Percentiles rank a stretch among this genome's conserved stretches.
Conservation (phyloP, 1,284 basidiomycete species). For the Cryptococcus depauperatus region DNA sequence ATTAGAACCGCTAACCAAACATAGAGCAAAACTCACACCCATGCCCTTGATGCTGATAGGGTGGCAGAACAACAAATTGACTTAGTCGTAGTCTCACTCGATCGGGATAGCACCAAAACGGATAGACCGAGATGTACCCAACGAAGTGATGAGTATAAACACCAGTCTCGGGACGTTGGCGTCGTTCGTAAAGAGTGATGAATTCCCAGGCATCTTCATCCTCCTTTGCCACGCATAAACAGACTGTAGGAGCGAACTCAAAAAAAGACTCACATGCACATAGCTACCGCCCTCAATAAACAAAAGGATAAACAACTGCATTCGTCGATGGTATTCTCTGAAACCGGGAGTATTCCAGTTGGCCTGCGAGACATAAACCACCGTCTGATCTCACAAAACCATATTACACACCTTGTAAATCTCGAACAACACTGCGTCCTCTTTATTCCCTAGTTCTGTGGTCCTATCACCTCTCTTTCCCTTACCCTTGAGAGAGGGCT, state of each 20-base stretch:
- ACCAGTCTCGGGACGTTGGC: conserved; percentile 50
- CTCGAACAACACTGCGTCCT: conserved; percentile 64
- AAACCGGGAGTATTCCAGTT: conserved; percentile 86
- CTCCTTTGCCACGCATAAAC: conserved; percentile 46
- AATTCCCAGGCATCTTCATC: conserved; percentile 87
- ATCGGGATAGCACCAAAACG: conserved; percentile 89
- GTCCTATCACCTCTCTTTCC: conserved; percentile 11
- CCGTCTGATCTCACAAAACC: neutral
- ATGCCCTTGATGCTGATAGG: conserved; percentile 82
- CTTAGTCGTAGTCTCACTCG: conserved; percentile 74
- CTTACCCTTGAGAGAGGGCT: conserved; percentile 41
- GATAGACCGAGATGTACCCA: conserved; percentile 84
- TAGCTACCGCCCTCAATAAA: conserved; percentile 95
- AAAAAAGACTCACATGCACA: conserved; percentile 53
- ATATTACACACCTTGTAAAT: conserved; percentile 65
- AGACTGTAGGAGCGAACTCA: neutral
- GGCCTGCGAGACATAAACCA: conserved; percentile 47
- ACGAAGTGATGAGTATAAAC: conserved; percentile 73
- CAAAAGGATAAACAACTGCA: conserved; percentile 88
- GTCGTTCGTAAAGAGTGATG: conserved; percentile 70
- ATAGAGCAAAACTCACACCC: conserved; percentile 58
- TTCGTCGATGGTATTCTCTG: conserved; percentile 81
- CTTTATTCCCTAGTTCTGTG: conserved; percentile 43
- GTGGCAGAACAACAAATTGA: conserved; percentile 89
- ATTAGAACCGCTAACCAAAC: neutral